A percentile compares a stretch with the other conserved stretches of the same genome.
phyloP scores from a whole-genome alignment of 257 asterid species.

The Solanum rostratum region DNA sequence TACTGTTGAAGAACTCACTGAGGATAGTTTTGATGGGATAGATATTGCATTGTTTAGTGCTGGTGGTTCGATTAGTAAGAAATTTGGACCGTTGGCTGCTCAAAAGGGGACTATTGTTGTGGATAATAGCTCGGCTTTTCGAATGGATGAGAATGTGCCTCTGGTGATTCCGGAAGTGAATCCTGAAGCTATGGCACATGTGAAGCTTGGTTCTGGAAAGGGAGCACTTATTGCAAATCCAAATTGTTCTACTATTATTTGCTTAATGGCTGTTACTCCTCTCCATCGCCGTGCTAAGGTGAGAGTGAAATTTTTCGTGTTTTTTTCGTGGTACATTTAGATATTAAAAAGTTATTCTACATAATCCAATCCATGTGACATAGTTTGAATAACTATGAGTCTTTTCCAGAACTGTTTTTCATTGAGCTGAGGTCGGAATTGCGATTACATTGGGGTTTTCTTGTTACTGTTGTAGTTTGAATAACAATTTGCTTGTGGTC shows the following conservation, averaged over 20 bases:
- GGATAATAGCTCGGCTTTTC: conserved; percentile 95
- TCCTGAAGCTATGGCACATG: conserved; percentile 78
- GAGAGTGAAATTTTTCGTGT: background rate
- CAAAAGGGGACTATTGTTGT: conserved; percentile 70
- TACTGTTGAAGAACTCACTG: conserved; percentile 50
- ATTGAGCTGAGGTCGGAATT: background rate
- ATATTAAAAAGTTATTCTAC: background rate
- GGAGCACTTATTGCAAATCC: conserved; percentile 89
- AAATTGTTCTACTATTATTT: conserved; percentile 85
- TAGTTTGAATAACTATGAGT: background rate
- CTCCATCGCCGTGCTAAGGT: conserved; percentile 83
- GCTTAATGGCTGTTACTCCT: conserved; percentile 93
- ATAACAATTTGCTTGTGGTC: background rate
- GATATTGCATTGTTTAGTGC: conserved; percentile 90
- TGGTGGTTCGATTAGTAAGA: conserved; percentile 89
- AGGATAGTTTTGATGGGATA: conserved; percentile 50
- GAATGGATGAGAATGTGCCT: conserved; percentile 83
- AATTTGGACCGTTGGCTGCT: conserved; percentile 72
- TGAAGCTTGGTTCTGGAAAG: conserved; percentile 56
- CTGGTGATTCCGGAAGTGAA: conserved; percentile 93
- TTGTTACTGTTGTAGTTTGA: background rate
- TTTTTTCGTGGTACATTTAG: background rate
- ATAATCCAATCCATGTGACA: background rate
- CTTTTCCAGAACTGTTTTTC: background rate
- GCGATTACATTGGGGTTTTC: background rate